Evolutionary conservation across 306 rosid genomes (phyloP).

Genomic region (Castanea sativa): DNA sequence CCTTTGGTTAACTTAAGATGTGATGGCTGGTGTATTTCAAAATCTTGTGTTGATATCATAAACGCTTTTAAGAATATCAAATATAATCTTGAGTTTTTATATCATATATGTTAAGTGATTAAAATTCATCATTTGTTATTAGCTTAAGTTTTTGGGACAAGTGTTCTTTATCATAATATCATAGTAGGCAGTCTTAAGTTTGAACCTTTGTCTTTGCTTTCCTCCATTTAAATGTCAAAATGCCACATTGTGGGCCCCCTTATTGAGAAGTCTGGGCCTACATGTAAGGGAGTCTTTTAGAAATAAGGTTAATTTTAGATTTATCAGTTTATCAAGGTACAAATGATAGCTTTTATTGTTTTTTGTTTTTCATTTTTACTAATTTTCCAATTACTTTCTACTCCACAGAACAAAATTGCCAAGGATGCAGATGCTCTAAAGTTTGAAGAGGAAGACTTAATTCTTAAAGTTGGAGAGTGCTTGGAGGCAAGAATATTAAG

Average conservation of each 20-base stretch:
- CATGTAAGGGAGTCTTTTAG: no score
- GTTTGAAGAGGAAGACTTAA: slow-evolving; percentile 79
- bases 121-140: no score
- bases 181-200: no score
- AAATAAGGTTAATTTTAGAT: no score
- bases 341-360: neutral
- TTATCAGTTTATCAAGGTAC: no score
- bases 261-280: no score
- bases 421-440: slow-evolving; percentile 59
- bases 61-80: neutral
- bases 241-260: no score
- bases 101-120: neutral
- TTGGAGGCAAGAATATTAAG: slow-evolving; percentile 63
- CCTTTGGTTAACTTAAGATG: neutral
- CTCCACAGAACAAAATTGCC: slow-evolving; percentile 65
- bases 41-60: neutral
- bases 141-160: no score
- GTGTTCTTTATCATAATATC: no score
- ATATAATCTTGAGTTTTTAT: neutral
- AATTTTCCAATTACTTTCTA: slow-evolving; percentile 22
- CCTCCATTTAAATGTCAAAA: no score
- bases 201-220: no score
- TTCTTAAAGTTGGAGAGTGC: slow-evolving; percentile 91
- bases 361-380: slow-evolving; percentile 7
- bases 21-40: neutral